Evolutionary conservation across 2,329 filamentous ascomycete species (phyloP).

Genomic region (Cercospora beticola): DNA sequence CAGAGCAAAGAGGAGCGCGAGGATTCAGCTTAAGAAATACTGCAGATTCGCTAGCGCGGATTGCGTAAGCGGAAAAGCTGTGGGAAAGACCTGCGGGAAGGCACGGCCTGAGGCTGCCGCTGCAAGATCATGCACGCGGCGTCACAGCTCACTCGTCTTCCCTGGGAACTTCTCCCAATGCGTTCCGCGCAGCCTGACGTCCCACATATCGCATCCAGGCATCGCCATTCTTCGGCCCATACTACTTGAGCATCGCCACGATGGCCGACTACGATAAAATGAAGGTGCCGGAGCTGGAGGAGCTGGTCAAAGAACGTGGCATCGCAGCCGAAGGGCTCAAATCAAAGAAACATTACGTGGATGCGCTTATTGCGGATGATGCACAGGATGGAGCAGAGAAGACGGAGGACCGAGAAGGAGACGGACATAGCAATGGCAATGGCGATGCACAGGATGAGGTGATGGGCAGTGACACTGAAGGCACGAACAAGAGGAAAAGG

Average conservation of each 20-base stretch:
- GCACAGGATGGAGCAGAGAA: slow-evolving; percentile 1
- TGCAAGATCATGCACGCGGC: slow-evolving; percentile 2
- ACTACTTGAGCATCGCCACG: slow-evolving; percentile 1
- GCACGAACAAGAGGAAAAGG: slow-evolving; percentile 36
- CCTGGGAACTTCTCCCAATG: slow-evolving; percentile 5
- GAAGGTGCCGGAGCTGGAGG: slow-evolving; percentile 49
- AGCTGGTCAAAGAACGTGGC: slow-evolving; percentile 48
- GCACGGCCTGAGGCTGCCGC: background rate
- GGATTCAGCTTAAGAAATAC: background rate
- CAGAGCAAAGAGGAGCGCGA: slow-evolving; percentile 1
- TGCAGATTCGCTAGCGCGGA: background rate
- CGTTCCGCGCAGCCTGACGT: background rate
- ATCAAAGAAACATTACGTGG: slow-evolving; percentile 50
- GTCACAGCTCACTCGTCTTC: background rate
- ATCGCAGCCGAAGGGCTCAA: slow-evolving; percentile 49
- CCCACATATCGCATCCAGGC: background rate
- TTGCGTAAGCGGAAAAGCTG: background rate
- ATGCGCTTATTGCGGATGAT: slow-evolving; percentile 44
- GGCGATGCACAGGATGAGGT: slow-evolving; percentile 11
- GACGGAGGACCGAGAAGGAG: slow-evolving; percentile 5
- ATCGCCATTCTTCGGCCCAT: background rate
- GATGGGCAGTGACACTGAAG: slow-evolving; percentile 21
- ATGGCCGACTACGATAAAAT: slow-evolving; percentile 47
- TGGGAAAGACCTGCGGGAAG: background rate
- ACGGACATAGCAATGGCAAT: background rate